A percentile compares a stretch with the other conserved stretches of the same genome.
Conservation (phyloP, 192 early-diverging fungal genomes). For the Umbelopsis vinacea region DNA sequence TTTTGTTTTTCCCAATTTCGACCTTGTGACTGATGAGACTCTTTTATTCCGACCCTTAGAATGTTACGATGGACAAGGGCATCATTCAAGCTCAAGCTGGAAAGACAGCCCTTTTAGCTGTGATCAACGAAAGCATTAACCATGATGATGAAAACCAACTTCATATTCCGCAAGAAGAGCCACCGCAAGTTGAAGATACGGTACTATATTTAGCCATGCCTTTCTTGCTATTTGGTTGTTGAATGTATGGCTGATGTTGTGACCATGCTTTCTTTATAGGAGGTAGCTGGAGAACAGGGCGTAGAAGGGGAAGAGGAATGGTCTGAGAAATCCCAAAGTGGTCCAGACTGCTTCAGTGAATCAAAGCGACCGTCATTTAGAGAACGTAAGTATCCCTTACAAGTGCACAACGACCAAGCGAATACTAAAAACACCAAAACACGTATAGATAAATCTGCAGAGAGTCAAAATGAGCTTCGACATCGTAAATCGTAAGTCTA, state of each 20-base stretch:
- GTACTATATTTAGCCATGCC: neutral
- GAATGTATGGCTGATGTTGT: neutral
- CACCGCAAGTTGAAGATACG: neutral
- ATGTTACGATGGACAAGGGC: slow-evolving; percentile 33
- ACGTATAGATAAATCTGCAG: neutral
- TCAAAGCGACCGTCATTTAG: neutral
- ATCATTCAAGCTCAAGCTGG: slow-evolving; percentile 21
- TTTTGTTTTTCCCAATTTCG: neutral
- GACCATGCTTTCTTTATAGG: neutral
- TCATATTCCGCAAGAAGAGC: slow-evolving; percentile 13
- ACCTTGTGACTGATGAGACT: no score
- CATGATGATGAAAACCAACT: slow-evolving; percentile 9
- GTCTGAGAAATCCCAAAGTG: neutral
- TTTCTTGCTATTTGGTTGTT: neutral
- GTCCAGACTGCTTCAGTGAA: neutral
- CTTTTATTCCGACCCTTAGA: neutral
- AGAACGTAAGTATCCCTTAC: neutral
- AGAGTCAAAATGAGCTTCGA: neutral
- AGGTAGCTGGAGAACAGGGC: neutral
- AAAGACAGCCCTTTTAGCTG: neutral
- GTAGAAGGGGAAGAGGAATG: neutral
- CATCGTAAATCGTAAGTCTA: slow-evolving; percentile 6
- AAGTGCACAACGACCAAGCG: neutral
- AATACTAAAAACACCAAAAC: neutral
- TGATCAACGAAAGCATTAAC: neutral